Evolutionary conservation across 2,329 filamentous ascomycete species (phyloP), one percentile per base, ranked within the genome.

Genomic region (Botrytis pseudocinerea): DNA sequence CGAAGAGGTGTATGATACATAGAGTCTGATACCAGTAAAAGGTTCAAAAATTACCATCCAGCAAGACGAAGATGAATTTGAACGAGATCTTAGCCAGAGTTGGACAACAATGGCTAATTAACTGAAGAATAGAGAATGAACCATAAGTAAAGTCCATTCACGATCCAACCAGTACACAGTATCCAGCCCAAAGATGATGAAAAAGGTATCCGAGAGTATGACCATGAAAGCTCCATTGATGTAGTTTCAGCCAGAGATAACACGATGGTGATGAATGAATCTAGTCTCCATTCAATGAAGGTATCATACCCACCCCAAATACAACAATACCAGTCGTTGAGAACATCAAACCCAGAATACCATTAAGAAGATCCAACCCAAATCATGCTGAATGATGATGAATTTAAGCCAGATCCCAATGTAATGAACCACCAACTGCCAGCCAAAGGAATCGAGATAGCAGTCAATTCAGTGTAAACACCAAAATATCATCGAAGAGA

Each of bases 11-110:
- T 9, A 57, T 57, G n/a, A 5, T 57, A n/a, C 14, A 57, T 28
- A 57, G 51, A 9, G n/a, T 57, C 14, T 8, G 14, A 57, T 57
- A 18, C n/a, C 51, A 57, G 8, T 6, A 10, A 32, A 25, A 14
- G 9, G 25, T 2, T 22, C 0, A 22, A 2, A 2, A 38, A 12
- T 6, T 25, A 7, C 20, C 20, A 60, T 35, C 9, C 0, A 12
- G 28, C 9, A 7, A 60, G 4, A 25, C 14, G 4, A 2, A 38
- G 28, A 60, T 60, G 2, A 2, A 38, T 22, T 14, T 14, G 18
- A 25, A 8, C 18, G 9, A 38, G 4, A 22, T 35, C 4, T 2
- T 32, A 60, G 20, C 20, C 32, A 60, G 32, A 4, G 38, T 6
- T 60, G 9, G 14, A 38, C 9, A 60, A 38, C 9, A 2, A 25